Base-by-base conservation (phyloP, 2,329 filamentous ascomycete genomes). In the Xylariaceae sp. region DNA sequence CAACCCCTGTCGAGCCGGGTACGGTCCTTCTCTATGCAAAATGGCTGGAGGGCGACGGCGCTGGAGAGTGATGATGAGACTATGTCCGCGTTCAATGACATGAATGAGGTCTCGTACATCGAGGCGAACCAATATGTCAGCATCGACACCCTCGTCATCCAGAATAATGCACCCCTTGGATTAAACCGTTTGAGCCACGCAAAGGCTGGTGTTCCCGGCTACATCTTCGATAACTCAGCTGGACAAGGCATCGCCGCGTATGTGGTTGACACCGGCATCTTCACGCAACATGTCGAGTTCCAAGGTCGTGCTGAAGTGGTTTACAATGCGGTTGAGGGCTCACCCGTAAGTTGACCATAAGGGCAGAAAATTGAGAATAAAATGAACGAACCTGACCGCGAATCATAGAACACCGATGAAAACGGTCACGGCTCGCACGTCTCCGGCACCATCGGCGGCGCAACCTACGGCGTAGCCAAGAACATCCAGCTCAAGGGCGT, bases 371-470 rank as follows among this genome's bases (percentile, higher is more conserved):
- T 16, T 22, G 37, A 11, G 22, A 14, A 21, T 35, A 1, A 3
- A 11, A 37, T 42, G 35, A 7, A 8, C 29, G 4, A 40, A 14
- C 40, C 57, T 62, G 27, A 62, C 48, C 17, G n/a, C n/a, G n/a
- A 1, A 6, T 8, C n/a, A 34, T 40, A 71, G 65, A 59, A 80
- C 57, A 70, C 70, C 4, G 79, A 83, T 43, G 70, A 76, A 53
- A 79, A 82, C 56, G 81, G 81, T 11, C 82, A 85, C 63, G 82
- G 82, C 33, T 80, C 72, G 44, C 82, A 85, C 66, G 79, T 82
- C 21, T 73, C 79, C 8, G 82, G 79, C 20, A 85, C 79, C 14
- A 76, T 83, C 35, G 82, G 69, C 19, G 78, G 79, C 25, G 69
- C 66, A 42, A 82, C 76, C 3, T 83, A 78, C 47, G 82, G 82